phyloP scores from a whole-genome alignment of 1,139 yeast species.

The Pneumocystis murina region DNA sequence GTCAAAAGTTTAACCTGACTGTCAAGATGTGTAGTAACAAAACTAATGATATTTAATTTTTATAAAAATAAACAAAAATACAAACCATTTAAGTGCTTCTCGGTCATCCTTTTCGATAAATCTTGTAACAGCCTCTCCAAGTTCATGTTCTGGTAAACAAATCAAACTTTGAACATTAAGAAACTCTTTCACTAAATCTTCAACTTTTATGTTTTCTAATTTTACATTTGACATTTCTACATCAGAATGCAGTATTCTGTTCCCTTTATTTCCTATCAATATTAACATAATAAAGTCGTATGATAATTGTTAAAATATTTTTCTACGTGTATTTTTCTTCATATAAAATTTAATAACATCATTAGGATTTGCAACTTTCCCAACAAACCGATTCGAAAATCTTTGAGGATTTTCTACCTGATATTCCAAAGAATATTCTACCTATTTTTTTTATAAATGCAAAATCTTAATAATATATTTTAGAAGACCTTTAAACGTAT shows the following conservation, averaged over 20 bases:
- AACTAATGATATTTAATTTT: slow-evolving; percentile 19
- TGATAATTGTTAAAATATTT: not conserved
- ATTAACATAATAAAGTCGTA: not conserved
- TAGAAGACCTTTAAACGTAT: slow-evolving; percentile 47
- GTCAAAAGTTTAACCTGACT: slow-evolving; percentile 46
- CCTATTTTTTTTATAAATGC: slow-evolving; percentile 2
- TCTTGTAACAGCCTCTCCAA: slow-evolving; percentile 55
- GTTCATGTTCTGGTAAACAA: slow-evolving; percentile 60
- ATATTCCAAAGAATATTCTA: slow-evolving; percentile 65
- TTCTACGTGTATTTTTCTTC: slow-evolving; percentile 19
- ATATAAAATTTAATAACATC: slow-evolving; percentile 66
- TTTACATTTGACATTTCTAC: not conserved
- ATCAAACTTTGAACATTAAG: slow-evolving; percentile 49
- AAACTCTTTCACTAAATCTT: slow-evolving; percentile 45
- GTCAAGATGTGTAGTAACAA: slow-evolving; percentile 51
- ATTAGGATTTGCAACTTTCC: slow-evolving; percentile 75
- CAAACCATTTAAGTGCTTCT: slow-evolving; percentile 38
- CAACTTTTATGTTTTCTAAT: slow-evolving; percentile 24
- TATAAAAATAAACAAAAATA: not conserved
- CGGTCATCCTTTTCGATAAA: slow-evolving; percentile 77
- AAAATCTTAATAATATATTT: not conserved
- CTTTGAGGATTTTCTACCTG: slow-evolving; percentile 84
- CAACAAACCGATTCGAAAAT: slow-evolving; percentile 80
- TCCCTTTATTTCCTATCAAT: not conserved
- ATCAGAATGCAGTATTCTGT: not conserved